Evolutionary conservation across 257 asterid species (phyloP), one percentile per base, ranked within the genome.

Genomic region (Agastache rugosa): DNA sequence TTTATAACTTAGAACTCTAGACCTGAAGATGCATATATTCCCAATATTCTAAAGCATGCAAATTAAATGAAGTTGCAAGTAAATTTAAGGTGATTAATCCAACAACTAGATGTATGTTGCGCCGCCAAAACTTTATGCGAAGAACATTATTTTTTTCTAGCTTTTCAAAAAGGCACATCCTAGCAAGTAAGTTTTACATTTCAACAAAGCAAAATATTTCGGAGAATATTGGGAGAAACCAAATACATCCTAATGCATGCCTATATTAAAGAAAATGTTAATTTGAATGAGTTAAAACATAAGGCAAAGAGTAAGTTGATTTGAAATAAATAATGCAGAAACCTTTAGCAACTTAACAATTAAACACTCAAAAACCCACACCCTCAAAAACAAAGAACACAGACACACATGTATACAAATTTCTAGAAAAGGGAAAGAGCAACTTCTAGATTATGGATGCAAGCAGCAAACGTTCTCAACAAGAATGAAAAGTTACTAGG

Each of bases 251-350:
- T 48, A 2, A 14, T 4, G 39, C 15, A 31, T 63, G 41, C 12
- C 25, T 20, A 59, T 68, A 59, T 68, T 78, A 65, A n/a, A 64
- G 5, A 59, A 31, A 78, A 6, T 12, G 34, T 61, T 25, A 35
- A 62, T 20, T n/a, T 73, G 37, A 29, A 34, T 5, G 66, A 47
- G 39, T 17, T 78, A 22, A 45, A 58, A 67, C 5, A 35, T 67
- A 14, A 31, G 7, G 68, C 35, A 25, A 47, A 34, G 64, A 71
- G 47, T 63, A 19, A 65, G 17, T 20, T 12, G 25, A n/a, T 19
- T 15, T 17, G 39, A 39, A 16, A 74, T 1, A 5, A 50, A 14
- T 3, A 14, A 44, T 42, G 34, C 37, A 31, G 11, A 35, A 71
- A 42, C 16, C 31, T 10, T 11, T 55, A 42, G 16, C 45, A 63